phyloP scores from a whole-genome alignment of 2,329 filamentous ascomycete species.

The Myriosclerotinia scirpicola region DNA sequence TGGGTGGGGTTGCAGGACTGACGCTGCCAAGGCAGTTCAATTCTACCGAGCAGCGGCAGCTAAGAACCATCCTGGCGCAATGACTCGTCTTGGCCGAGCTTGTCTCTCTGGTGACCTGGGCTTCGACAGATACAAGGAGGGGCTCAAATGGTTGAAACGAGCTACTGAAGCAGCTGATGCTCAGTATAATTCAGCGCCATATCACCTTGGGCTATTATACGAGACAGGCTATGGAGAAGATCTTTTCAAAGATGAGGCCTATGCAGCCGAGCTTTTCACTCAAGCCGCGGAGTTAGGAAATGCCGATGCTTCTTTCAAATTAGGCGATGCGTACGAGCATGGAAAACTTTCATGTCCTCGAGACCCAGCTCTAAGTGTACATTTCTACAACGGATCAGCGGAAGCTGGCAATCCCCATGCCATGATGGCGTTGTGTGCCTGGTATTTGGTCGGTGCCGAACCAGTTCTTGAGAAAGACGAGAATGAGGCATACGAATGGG shows the following conservation, averaged over 20 bases:
- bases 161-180: conserved; percentile 84
- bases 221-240: conserved; percentile 93
- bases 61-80: conserved; percentile 92
- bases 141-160: conserved; percentile 93
- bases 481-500: conserved; percentile 96
- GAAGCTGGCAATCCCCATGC: conserved; percentile 79
- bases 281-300: conserved; percentile 92
- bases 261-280: conserved; percentile 91
- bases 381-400: conserved; percentile 94
- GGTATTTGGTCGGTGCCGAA: conserved; percentile 95
- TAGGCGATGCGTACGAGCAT: conserved; percentile 97
- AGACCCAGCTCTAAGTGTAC: conserved; percentile 89
- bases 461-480: conserved; percentile 93
- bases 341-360: conserved; percentile 82
- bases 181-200: conserved; percentile 92
- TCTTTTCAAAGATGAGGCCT: conserved; percentile 84
- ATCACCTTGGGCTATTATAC: conserved; percentile 84
- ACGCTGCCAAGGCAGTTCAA: conserved; percentile 88
- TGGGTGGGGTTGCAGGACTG: conserved; percentile 91
- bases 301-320: conserved; percentile 76
- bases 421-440: conserved; percentile 98
- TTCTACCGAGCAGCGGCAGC: conserved; percentile 88
- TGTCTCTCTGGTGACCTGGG: conserved; percentile 89
- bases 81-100: conserved; percentile 86
- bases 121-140: conserved; percentile 80